Percentiles rank a stretch among this genome's conserved stretches.
Conservation (phyloP, 192 early-diverging fungal genomes). For the Coemansia nantahalensis region DNA sequence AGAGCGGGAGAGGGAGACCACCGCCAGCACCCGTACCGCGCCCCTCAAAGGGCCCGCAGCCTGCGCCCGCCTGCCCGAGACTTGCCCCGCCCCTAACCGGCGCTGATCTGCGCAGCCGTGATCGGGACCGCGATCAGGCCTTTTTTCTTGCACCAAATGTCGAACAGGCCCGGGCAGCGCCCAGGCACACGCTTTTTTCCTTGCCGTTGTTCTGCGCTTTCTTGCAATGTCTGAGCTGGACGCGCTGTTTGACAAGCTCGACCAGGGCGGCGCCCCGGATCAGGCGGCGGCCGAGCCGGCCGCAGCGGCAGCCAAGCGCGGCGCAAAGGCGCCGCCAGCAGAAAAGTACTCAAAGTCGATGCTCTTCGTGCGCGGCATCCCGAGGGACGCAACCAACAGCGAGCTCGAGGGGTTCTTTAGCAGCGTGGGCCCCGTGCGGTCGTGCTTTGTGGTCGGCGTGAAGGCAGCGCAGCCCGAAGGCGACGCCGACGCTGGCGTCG, state of each 20-base stretch:
- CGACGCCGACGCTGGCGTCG: slow-evolving; percentile 42
- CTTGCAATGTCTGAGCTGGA: slow-evolving; percentile 62
- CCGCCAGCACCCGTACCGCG: too few species aligned
- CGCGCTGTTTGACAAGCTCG: slow-evolving; percentile 77
- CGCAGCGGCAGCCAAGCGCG: neutral
- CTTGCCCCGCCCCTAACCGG: too few species aligned
- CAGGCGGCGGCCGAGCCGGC: slow-evolving; percentile 30
- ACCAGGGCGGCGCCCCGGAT: slow-evolving; percentile 38
- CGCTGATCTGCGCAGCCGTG: neutral
- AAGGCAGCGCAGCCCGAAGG: slow-evolving; percentile 37
- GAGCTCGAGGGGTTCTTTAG: slow-evolving; percentile 89
- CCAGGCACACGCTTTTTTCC: too few species aligned
- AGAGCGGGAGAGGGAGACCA: slow-evolving; percentile 33
- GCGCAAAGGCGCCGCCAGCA: slow-evolving; percentile 12
- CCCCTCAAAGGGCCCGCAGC: too few species aligned
- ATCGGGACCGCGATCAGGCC: neutral
- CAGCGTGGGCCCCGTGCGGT: slow-evolving; percentile 82
- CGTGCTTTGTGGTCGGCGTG: slow-evolving; percentile 84
- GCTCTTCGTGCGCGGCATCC: slow-evolving; percentile 87
- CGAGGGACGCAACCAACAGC: slow-evolving; percentile 73
- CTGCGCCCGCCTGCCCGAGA: too few species aligned
- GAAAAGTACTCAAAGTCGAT: slow-evolving; percentile 60
- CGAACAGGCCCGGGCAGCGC: too few species aligned
- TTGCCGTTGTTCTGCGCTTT: neutral
- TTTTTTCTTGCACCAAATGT: too few species aligned